These are phyloP conservation scores for Taxillus chinensis DNA, from an alignment of 164 flowering plant genomes.

Conservation along the genomic window DNA sequence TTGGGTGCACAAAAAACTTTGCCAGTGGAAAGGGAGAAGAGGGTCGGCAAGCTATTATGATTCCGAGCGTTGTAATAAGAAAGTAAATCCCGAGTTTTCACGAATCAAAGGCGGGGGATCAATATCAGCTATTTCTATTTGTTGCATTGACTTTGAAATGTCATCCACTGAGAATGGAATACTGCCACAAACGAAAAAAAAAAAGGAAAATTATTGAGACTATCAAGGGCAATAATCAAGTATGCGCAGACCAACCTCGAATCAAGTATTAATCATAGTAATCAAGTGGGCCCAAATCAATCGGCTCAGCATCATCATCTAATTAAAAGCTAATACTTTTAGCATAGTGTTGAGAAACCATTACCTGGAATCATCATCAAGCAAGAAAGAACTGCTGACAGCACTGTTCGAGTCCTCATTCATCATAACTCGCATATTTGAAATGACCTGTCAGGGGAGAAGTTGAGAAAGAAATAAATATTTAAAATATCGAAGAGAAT, in stretches of 20 bases:
- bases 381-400: conserved; percentile 78
- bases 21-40: background rate
- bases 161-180: conserved; percentile 95
- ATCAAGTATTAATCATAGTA: background rate
- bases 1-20: background rate
- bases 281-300: too few relatives aligned
- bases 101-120: conserved; percentile 88
- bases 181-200: conserved; percentile 35
- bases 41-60: conserved; percentile 13
- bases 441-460: conserved; percentile 56
- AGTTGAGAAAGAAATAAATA: conserved; percentile 1
- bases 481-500: too few relatives aligned
- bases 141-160: conserved; percentile 75
- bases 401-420: conserved; percentile 87
- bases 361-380: conserved; percentile 95
- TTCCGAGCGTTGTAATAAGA: conserved; percentile 67
- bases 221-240: background rate
- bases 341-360: background rate
- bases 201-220: background rate
- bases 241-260: background rate
- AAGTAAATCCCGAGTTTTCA: conserved; percentile 84
- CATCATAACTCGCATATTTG: conserved; percentile 88
- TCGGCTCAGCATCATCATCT: too few relatives aligned
- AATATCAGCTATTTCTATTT: conserved; percentile 62
- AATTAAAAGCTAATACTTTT: background rate